Percentiles rank a stretch among this genome's conserved stretches.
These are phyloP conservation scores for Phyllosticta ampelicida DNA, from an alignment of 2,329 filamentous ascomycete genomes.

Conservation along the genomic window DNA sequence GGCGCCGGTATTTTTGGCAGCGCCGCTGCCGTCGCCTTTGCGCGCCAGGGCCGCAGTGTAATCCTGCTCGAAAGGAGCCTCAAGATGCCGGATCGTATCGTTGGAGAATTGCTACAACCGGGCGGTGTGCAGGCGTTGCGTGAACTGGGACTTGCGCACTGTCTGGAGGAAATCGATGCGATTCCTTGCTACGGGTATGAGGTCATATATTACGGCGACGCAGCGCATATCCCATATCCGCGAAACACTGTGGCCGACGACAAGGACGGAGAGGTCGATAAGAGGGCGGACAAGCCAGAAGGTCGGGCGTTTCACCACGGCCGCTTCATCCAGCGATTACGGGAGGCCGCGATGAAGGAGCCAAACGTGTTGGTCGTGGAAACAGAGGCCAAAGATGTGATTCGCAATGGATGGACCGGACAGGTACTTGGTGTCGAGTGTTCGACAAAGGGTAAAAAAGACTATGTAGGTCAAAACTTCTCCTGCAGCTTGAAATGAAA, in stretches of 20 bases:
- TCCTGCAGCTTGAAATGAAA: background rate
- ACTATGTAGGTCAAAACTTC: slow-evolving; percentile 34
- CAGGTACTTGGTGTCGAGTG: slow-evolving; percentile 78
- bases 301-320: slow-evolving; percentile 90
- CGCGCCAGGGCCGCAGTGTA: slow-evolving; percentile 81
- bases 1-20: slow-evolving; percentile 87
- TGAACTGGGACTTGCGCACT: slow-evolving; percentile 67
- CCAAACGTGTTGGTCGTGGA: slow-evolving; percentile 85
- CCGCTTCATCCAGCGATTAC: slow-evolving; percentile 74
- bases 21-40: slow-evolving; percentile 72
- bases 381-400: slow-evolving; percentile 68
- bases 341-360: slow-evolving; percentile 61
- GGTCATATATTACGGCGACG: slow-evolving; percentile 67
- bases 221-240: slow-evolving; percentile 72
- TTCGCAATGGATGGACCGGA: slow-evolving; percentile 56
- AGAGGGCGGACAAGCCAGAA: slow-evolving; percentile 44
- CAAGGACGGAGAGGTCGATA: slow-evolving; percentile 17
- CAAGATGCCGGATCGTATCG: slow-evolving; percentile 89
- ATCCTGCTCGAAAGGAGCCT: slow-evolving; percentile 80
- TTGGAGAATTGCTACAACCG: slow-evolving; percentile 89
- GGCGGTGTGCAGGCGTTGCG: slow-evolving; percentile 75
- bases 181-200: slow-evolving; percentile 77
- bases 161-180: slow-evolving; percentile 81
- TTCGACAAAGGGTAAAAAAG: slow-evolving; percentile 51
- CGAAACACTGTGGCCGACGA: slow-evolving; percentile 37